These are phyloP conservation scores for Ustilago shanxiensis DNA, from an alignment of 1,284 basidiomycete species.

Conservation along the genomic window DNA sequence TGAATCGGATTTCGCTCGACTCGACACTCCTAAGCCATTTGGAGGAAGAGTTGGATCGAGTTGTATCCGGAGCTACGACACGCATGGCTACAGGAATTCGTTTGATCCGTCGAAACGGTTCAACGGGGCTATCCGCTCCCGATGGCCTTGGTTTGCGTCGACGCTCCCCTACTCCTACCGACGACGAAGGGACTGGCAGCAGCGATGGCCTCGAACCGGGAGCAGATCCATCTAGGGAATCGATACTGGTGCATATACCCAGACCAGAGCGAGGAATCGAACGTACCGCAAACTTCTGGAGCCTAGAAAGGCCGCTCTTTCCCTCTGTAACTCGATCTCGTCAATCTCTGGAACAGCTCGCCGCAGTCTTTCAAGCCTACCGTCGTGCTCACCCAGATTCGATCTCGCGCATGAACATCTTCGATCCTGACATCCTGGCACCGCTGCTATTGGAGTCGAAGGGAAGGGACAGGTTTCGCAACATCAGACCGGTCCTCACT, in stretches of 20 bases:
- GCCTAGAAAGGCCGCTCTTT: not conserved
- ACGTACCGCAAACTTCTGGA: not conserved
- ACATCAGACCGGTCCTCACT: not conserved
- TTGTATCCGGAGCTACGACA: not conserved
- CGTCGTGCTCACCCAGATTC: slow-evolving; percentile 12
- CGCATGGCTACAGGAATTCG: not conserved
- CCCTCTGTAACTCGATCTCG: not conserved
- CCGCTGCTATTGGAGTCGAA: not conserved
- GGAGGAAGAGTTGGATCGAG: not conserved
- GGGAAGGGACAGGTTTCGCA: slow-evolving; percentile 9
- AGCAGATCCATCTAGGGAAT: not conserved
- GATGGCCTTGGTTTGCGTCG: too few species aligned
- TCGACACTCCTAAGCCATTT: not conserved
- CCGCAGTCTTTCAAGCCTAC: slow-evolving; percentile 1
- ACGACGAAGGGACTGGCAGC: too few species aligned
- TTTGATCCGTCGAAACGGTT: not conserved
- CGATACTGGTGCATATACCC: not conserved
- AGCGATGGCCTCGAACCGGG: not conserved
- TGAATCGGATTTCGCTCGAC: too few species aligned
- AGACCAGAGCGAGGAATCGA: not conserved
- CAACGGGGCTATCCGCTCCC: too few species aligned
- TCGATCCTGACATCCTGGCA: not conserved
- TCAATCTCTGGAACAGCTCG: slow-evolving; percentile 1
- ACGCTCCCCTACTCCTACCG: too few species aligned
- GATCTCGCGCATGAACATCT: not conserved